These are phyloP conservation scores for Coemansia sp. DNA, from an alignment of 192 early-diverging fungal genomes.

Conservation along the genomic window DNA sequence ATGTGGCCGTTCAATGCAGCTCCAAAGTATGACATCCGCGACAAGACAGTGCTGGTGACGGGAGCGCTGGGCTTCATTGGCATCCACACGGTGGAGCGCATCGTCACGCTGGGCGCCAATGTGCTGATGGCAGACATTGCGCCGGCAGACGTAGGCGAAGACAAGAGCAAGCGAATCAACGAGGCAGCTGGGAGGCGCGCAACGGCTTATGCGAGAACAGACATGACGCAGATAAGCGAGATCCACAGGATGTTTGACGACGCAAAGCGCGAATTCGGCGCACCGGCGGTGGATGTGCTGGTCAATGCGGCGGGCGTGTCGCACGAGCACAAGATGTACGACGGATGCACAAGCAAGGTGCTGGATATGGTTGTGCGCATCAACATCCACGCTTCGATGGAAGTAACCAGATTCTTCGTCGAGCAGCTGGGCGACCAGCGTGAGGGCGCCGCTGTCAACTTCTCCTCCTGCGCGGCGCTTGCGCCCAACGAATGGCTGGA, in stretches of 20 bases:
- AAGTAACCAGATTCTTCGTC: slow-evolving; percentile 19
- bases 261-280: slow-evolving; percentile 17
- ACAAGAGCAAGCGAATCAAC: neutral
- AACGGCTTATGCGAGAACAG: slow-evolving; percentile 15
- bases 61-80: slow-evolving; percentile 30
- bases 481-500: slow-evolving; percentile 12
- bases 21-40: slow-evolving; percentile 7
- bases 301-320: slow-evolving; percentile 49
- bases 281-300: slow-evolving; percentile 30
- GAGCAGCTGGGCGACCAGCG: slow-evolving; percentile 6
- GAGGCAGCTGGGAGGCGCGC: neutral
- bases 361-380: slow-evolving; percentile 12
- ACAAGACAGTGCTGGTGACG: slow-evolving; percentile 31
- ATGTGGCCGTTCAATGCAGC: neutral
- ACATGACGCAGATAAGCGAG: slow-evolving; percentile 13
- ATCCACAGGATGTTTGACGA: slow-evolving; percentile 21
- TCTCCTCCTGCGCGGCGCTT: slow-evolving; percentile 24
- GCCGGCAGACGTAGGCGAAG: slow-evolving; percentile 8
- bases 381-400: slow-evolving; percentile 25
- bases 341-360: slow-evolving; percentile 6
- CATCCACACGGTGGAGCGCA: slow-evolving; percentile 5
- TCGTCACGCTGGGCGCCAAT: slow-evolving; percentile 11
- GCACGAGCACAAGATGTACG: slow-evolving; percentile 16
- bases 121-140: slow-evolving; percentile 24
- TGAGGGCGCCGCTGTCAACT: slow-evolving; percentile 22